Percentiles rank a stretch among this genome's conserved stretches.
Conservation (phyloP, 306 rosid species). For the Lagenaria siceraria region DNA sequence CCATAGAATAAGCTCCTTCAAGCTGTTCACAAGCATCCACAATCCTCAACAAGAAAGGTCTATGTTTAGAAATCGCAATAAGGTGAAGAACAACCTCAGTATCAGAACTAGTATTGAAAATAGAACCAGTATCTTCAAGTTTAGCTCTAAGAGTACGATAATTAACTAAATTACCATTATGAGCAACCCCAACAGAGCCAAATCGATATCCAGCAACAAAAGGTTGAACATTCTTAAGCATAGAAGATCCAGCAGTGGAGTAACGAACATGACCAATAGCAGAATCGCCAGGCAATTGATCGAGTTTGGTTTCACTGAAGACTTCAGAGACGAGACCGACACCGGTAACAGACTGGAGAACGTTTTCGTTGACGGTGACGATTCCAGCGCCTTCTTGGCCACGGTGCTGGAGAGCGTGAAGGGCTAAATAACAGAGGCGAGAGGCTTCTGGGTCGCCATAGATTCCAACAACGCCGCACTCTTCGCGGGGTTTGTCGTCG, state of each 20-base stretch:
- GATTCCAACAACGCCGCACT: constrained; percentile 87
- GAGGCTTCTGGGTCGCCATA: constrained; percentile 78
- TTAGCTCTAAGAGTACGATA: constrained; percentile 42
- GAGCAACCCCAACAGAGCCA: constrained; percentile 86
- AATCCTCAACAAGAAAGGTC: constrained; percentile 58
- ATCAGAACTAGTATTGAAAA: constrained; percentile 82
- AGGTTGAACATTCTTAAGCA: constrained; percentile 76
- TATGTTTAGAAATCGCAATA: constrained; percentile 66
- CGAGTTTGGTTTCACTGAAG: constrained; percentile 46
- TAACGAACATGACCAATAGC: constrained; percentile 86
- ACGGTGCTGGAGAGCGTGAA: constrained; percentile 88
- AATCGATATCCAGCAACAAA: constrained; percentile 75
- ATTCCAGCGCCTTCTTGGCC: constrained; percentile 97
- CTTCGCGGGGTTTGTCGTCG: constrained; percentile 77
- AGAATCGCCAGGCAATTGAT: constrained; percentile 39
- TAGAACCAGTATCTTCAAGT: constrained; percentile 74
- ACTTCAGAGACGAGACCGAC: constrained; percentile 85
- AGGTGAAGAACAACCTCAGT: constrained; percentile 88
- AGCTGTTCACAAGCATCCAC: constrained; percentile 82
- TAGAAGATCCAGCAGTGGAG: constrained; percentile 77
- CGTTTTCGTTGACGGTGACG: constrained; percentile 39
- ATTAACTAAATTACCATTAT: constrained; percentile 79
- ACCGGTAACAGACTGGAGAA: constrained; percentile 51
- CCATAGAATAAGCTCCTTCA: constrained; percentile 79
- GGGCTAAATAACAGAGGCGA: constrained; percentile 61